phyloP scores from a whole-genome alignment of 1,284 basidiomycete species.

The Trametes hirsuta region DNA sequence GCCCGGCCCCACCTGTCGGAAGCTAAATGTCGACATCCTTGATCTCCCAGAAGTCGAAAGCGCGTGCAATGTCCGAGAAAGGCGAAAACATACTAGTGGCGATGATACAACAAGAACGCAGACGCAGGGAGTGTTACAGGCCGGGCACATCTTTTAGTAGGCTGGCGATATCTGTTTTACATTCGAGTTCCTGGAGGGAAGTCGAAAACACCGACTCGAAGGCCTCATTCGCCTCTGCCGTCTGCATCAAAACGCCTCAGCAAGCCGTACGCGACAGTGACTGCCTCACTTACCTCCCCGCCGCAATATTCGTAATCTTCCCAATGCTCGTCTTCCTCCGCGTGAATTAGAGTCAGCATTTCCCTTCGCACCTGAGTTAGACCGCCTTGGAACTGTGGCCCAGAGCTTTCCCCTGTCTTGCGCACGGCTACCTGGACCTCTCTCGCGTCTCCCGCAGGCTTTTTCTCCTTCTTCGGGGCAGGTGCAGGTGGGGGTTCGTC shows the following conservation, averaged over 20 bases:
- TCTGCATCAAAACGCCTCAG: constrained; percentile 42
- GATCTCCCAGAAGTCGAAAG: no score
- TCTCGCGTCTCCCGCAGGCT: constrained; percentile 54
- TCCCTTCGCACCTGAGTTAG: constrained; percentile 55
- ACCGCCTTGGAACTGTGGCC: constrained; percentile 42
- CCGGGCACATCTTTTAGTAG: constrained; percentile 66
- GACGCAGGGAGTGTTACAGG: constrained; percentile 39
- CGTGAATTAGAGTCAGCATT: constrained; percentile 69
- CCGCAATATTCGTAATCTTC: constrained; percentile 62
- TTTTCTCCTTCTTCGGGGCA: constrained; percentile 57
- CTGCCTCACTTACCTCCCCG: constrained; percentile 51
- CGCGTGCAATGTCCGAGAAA: no score
- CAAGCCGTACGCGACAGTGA: neutral
- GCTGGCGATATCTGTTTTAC: constrained; percentile 60
- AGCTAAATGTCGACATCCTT: no score
- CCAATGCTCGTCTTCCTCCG: constrained; percentile 79
- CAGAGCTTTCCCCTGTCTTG: constrained; percentile 64
- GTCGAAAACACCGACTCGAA: constrained; percentile 70
- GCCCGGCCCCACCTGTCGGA: neutral
- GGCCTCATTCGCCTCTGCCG: constrained; percentile 53
- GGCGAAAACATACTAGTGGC: neutral
- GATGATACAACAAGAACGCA: neutral
- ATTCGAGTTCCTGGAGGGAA: constrained; percentile 53
- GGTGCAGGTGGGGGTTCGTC: constrained; percentile 61
- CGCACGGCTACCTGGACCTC: constrained; percentile 78